These are phyloP conservation scores for Trichoderma cornu-damae DNA, from an alignment of 2,329 filamentous ascomycete species.

Conservation along the genomic window DNA sequence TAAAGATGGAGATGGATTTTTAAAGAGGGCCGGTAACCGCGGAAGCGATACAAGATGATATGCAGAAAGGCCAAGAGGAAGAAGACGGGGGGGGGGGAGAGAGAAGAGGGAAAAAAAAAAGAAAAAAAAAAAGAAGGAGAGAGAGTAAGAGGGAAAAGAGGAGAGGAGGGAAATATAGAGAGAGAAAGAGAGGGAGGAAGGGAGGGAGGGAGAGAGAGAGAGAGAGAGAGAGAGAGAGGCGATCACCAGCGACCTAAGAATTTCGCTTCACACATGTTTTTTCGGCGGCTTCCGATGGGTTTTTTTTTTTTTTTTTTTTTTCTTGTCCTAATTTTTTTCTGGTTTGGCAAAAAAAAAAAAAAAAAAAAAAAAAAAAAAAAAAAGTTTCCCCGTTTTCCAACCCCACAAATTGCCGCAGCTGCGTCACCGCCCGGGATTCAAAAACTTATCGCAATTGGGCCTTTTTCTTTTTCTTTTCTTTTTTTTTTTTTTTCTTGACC, in stretches of 20 bases:
- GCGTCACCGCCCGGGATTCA: neutral
- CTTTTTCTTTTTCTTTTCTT: neutral
- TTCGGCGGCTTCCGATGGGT: slow-evolving; percentile 18
- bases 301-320: slow-evolving; percentile 25
- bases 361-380: too few relatives aligned
- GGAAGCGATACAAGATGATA: slow-evolving; percentile 13
- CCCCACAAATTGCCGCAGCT: slow-evolving; percentile 1
- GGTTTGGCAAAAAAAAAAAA: neutral
- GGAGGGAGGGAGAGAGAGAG: neutral
- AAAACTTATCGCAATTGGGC: too few relatives aligned
- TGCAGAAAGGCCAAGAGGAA: slow-evolving; percentile 23
- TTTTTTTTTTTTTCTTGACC: too few relatives aligned
- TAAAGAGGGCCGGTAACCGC: neutral
- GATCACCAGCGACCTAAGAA: slow-evolving; percentile 8
- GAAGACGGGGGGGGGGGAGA: slow-evolving; percentile 4
- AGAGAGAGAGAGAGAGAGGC: slow-evolving; percentile 3
- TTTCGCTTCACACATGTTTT: slow-evolving; percentile 1
- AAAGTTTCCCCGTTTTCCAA: neutral
- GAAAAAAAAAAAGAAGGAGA: slow-evolving; percentile 8
- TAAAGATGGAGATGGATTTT: neutral
- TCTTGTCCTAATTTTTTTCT: slow-evolving; percentile 11
- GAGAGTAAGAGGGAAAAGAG: slow-evolving; percentile 9
- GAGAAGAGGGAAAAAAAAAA: slow-evolving; percentile 6
- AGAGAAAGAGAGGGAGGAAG: slow-evolving; percentile 22
- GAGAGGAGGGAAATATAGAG: neutral